Percentiles rank a stretch among this genome's conserved stretches.
Evolutionary conservation across 768 basidiomycete species (phyloP).

Genomic region (Lyophyllum semitale): DNA sequence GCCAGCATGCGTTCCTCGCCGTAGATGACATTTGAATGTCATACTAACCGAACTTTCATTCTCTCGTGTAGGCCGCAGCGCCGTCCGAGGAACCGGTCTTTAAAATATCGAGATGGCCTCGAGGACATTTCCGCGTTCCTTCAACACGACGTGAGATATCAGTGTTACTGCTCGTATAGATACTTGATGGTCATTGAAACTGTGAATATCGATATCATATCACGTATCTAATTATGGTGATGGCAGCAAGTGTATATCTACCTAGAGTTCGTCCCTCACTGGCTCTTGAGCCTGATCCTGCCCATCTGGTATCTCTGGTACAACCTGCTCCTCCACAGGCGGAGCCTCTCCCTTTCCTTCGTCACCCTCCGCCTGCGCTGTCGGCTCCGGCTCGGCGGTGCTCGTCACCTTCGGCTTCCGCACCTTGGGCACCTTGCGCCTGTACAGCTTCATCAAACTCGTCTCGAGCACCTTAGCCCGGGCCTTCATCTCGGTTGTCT

Average conservation of each 20-base stretch:
- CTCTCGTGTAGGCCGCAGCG: too few relatives aligned
- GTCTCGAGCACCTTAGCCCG: slow-evolving; percentile 80
- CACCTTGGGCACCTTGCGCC: slow-evolving; percentile 66
- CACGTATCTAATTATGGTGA: slow-evolving; percentile 1
- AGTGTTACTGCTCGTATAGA: too few relatives aligned
- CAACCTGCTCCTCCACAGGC: slow-evolving; percentile 10
- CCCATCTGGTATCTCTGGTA: slow-evolving; percentile 7
- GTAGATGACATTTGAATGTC: too few relatives aligned
- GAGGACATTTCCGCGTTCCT: too few relatives aligned
- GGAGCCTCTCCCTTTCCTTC: slow-evolving; percentile 4
- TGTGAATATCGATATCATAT: background rate
- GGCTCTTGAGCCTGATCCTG: slow-evolving; percentile 17
- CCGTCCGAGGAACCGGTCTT: too few relatives aligned
- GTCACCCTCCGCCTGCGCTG: slow-evolving; percentile 15
- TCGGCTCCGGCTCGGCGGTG: slow-evolving; percentile 22
- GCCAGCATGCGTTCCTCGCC: too few relatives aligned
- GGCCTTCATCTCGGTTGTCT: slow-evolving; percentile 83
- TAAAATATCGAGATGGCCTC: too few relatives aligned
- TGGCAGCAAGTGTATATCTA: background rate
- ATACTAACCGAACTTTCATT: too few relatives aligned
- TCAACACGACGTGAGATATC: too few relatives aligned
- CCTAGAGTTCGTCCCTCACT: slow-evolving; percentile 20
- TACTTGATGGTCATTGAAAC: too few relatives aligned
- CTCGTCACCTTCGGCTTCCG: slow-evolving; percentile 51
- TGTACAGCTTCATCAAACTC: slow-evolving; percentile 67